These are phyloP conservation scores for Wickerhamomyces kurtzmanii DNA, from an alignment of 805 yeast genomes.

Conservation along the genomic window DNA sequence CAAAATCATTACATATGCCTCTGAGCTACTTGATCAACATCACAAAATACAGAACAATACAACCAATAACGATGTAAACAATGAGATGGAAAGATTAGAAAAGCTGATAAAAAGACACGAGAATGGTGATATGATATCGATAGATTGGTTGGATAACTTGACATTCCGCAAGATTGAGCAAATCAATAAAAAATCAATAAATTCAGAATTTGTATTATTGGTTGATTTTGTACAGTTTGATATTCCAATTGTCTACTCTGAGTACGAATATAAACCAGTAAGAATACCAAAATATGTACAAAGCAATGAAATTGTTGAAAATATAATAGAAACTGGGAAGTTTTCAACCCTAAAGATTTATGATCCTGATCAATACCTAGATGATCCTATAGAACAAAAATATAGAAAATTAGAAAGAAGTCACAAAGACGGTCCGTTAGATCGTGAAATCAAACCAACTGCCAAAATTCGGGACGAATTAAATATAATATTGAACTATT, in stretches of 20 bases:
- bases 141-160: conserved; percentile 69
- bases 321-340: conserved; percentile 20
- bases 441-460: conserved; percentile 82
- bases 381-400: conserved; percentile 84
- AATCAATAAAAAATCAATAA: conserved; percentile 11
- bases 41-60: conserved; percentile 15
- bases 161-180: conserved; percentile 41
- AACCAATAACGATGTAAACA: conserved; percentile 7
- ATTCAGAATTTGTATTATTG: conserved; percentile 27
- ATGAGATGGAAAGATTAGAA: conserved; percentile 40
- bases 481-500: conserved; percentile 56
- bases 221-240: conserved; percentile 60
- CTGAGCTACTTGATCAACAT: conserved; percentile 19
- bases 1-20: conserved; percentile 27
- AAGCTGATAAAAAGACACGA: conserved; percentile 50
- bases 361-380: conserved; percentile 60
- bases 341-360: conserved; percentile 32
- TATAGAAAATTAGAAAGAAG: conserved; percentile 78
- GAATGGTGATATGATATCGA: conserved; percentile 48
- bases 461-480: conserved; percentile 73
- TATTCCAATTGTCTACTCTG: conserved; percentile 63
- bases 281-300: conserved; percentile 27
- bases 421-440: conserved; percentile 67
- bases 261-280: conserved; percentile 30
- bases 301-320: conserved; percentile 12